phyloP scores from a whole-genome alignment of 1,284 basidiomycete genomes.

The Polyporus tsugae region DNA sequence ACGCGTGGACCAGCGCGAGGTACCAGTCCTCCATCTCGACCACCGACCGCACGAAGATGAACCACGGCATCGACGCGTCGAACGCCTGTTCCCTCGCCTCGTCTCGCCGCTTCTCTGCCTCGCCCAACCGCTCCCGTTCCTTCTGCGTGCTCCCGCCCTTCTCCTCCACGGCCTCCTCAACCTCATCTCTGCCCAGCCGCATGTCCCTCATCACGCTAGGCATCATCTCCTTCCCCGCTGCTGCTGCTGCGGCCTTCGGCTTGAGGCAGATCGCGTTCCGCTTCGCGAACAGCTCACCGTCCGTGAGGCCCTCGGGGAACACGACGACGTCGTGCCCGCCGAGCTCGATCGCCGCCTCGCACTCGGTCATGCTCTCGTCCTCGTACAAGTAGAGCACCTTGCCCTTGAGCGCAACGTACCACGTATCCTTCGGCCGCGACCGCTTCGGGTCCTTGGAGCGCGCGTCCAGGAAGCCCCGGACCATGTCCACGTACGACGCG shows the following conservation, averaged over 20 bases:
- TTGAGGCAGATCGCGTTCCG: conserved; percentile 86
- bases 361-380: conserved; percentile 87
- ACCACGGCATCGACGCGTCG: conserved; percentile 77
- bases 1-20: conserved; percentile 82
- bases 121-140: conserved; percentile 51
- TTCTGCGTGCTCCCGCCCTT: conserved; percentile 45
- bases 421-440: conserved; percentile 86
- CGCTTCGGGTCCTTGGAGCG: conserved; percentile 82
- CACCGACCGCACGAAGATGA: conserved; percentile 86
- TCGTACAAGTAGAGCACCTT: conserved; percentile 91
- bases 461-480: conserved; percentile 77
- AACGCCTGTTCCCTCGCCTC: conserved; percentile 58
- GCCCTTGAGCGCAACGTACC: conserved; percentile 89
- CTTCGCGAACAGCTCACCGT: conserved; percentile 90
- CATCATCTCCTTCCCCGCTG: conserved; percentile 44
- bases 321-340: conserved; percentile 77
- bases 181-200: conserved; percentile 49
- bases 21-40: conserved; percentile 98
- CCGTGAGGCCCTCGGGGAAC: conserved; percentile 75
- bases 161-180: conserved; percentile 51
- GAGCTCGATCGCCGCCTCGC: conserved; percentile 86
- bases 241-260: conserved; percentile 48
- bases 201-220: conserved; percentile 64
- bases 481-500: conserved; percentile 72
- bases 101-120: conserved; percentile 55